Base-by-base conservation (phyloP, 768 basidiomycete species). In the Tulasnella sp. region DNA sequence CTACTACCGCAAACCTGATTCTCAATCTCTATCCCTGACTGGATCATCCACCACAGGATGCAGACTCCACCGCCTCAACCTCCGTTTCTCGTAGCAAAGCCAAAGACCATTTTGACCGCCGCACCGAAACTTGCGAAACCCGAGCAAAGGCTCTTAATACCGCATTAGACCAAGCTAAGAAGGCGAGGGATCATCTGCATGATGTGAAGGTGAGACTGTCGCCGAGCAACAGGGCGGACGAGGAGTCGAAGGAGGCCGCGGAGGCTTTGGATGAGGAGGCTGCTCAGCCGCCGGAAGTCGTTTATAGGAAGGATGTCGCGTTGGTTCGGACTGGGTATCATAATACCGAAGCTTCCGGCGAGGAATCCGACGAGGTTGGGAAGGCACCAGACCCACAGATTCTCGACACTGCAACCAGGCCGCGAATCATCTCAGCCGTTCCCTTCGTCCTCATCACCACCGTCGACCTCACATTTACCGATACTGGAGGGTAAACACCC, bases 251-350 rank as follows among this genome's bases (percentile, higher is more conserved):
- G 5, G 31, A 64, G 2, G 31, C 1, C n/a, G 3, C 40, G 29
- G 70, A 72, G 8, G 49, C 12, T 17, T 29, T 58, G 76, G 76
- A 36, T 36, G 70, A 49, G 76, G 38, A 76, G 6, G 77, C 37
- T 6, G 71, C 29, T 1, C 37, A 75, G 34, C 36, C 45, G 12
- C 77, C 75, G 36, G 71, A 74, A 12, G 40, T 74, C 42, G 31
- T 39, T 31, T 68, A 75, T 39, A 64, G 75, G 34, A 72, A 77
- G 37, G 77, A 74, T 42, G 73, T 74, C 0, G 77, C 76, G 17
- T 25, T 74, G 15, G 77, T 76, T 64, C 76, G 76, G 77, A 22
- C 42, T 15, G 77, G 77, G 42, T 69, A 76, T 45, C 77, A 77
- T 34, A 36, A 40, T 25, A 22, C 52, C 1, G 15, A 37, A 67